These are phyloP conservation scores for Dryas octopetala DNA, from an alignment of 306 rosid species.

Conservation along the genomic window DNA sequence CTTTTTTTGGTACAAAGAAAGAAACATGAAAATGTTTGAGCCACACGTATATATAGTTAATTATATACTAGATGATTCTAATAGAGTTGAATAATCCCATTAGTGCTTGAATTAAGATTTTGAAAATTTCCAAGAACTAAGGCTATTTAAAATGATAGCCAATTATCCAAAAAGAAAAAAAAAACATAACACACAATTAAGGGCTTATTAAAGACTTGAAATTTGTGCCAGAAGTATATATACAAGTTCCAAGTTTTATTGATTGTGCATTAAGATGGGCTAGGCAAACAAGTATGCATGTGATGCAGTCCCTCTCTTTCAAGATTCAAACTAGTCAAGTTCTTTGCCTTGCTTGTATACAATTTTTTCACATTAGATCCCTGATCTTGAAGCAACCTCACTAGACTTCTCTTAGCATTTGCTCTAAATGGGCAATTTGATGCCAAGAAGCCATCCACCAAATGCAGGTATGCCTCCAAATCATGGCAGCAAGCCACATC, in stretches of 20 bases:
- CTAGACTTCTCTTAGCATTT: constrained; percentile 83
- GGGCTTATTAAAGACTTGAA: neutral
- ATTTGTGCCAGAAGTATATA: neutral
- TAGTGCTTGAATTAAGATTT: neutral
- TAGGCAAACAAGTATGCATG: constrained; percentile 58
- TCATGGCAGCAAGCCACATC: constrained; percentile 91
- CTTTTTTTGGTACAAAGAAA: no score
- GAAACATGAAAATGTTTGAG: no score
- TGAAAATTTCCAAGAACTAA: neutral
- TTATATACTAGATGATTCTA: no score
- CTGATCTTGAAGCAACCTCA: constrained; percentile 68
- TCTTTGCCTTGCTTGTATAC: constrained; percentile 71
- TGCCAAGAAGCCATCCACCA: constrained; percentile 88
- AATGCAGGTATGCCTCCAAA: constrained; percentile 82
- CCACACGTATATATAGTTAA: no score
- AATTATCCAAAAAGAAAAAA: neutral
- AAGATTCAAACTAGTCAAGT: constrained; percentile 48
- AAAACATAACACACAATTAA: neutral
- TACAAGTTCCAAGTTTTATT: constrained; percentile 3
- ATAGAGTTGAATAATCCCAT: neutral
- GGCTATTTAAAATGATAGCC: neutral
- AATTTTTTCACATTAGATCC: constrained; percentile 69
- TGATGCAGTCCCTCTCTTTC: constrained; percentile 44
- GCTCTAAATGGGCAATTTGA: constrained; percentile 80
- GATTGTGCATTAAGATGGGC: constrained; percentile 47